phyloP scores from a whole-genome alignment of 805 yeast genomes.

The Saitoella complicata region DNA sequence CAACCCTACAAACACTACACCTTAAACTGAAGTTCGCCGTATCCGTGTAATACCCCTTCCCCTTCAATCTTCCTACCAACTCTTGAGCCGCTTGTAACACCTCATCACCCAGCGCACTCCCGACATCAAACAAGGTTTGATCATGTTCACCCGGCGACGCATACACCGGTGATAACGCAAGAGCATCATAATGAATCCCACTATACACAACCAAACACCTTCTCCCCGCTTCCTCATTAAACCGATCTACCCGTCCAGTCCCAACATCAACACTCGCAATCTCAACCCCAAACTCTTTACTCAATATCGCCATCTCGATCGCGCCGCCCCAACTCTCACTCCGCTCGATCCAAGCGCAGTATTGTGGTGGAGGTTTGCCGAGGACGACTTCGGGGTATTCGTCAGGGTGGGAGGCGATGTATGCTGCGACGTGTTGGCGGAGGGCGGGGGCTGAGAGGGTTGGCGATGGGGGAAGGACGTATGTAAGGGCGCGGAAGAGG shows the following conservation, averaged over 20 bases:
- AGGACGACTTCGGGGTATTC: slow-evolving; percentile 41
- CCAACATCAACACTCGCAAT: slow-evolving; percentile 52
- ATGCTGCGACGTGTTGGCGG: slow-evolving; percentile 34
- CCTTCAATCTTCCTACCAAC: slow-evolving; percentile 32
- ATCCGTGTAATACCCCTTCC: slow-evolving; percentile 45
- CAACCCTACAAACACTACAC: slow-evolving; percentile 39
- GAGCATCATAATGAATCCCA: slow-evolving; percentile 61
- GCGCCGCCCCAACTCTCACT: slow-evolving; percentile 73
- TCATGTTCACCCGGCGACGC: slow-evolving; percentile 17
- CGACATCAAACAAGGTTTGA: slow-evolving; percentile 27
- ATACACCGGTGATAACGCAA: slow-evolving; percentile 28
- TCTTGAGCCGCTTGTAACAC: slow-evolving; percentile 25
- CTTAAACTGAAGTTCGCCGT: slow-evolving; percentile 40
- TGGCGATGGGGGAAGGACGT: slow-evolving; percentile 22
- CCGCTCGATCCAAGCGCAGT: slow-evolving; percentile 43
- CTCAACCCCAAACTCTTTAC: slow-evolving; percentile 33
- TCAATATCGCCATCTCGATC: slow-evolving; percentile 50
- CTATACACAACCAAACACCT: slow-evolving; percentile 44
- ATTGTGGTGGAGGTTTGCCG: slow-evolving; percentile 34
- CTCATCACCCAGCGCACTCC: slow-evolving; percentile 19
- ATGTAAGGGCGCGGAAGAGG: slow-evolving; percentile 48
- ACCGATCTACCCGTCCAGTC: slow-evolving; percentile 39
- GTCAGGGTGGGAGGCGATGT: slow-evolving; percentile 27
- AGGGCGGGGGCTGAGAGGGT: slow-evolving; percentile 30
- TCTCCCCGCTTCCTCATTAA: slow-evolving; percentile 28